Evolutionary conservation across 176 grass and related monocot genomes (phyloP).

Genomic region (Eremochloa ophiuroides): DNA sequence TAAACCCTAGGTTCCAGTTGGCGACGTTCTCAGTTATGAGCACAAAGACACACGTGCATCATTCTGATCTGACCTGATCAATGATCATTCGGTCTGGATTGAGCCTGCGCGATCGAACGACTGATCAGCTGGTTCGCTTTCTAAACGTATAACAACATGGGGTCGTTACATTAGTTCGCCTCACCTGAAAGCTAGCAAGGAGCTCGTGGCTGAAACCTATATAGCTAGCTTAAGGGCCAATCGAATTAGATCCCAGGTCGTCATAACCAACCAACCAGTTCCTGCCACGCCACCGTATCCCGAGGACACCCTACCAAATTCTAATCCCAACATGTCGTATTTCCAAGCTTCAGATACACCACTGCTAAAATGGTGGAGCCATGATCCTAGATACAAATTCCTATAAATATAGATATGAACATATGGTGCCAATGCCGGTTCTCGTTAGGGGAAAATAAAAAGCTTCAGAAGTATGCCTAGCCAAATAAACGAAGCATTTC

Average conservation of each 20-base stretch:
- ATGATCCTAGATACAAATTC: too few relatives aligned
- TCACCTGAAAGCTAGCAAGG: constrained; percentile 18
- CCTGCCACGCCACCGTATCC: constrained; percentile 7
- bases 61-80: not conserved
- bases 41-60: not conserved
- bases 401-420: too few relatives aligned
- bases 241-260: not conserved
- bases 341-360: not conserved
- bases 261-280: constrained; percentile 28
- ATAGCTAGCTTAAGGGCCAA: not conserved
- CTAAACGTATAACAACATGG: too few relatives aligned
- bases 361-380: too few relatives aligned
- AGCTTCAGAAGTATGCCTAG: too few relatives aligned
- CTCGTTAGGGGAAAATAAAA: too few relatives aligned
- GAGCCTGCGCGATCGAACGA: not conserved
- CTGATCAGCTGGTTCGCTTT: not conserved
- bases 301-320: constrained; percentile 1
- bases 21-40: not conserved
- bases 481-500: too few relatives aligned
- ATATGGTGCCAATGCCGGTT: too few relatives aligned
- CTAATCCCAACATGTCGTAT: not conserved
- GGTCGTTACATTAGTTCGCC: not conserved
- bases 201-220: not conserved
- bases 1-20: too few relatives aligned
- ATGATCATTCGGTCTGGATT: not conserved